Percentiles rank a stretch among this genome's conserved stretches.
Evolutionary conservation across 164 flowering plant species (phyloP).

Genomic region (Berberis vulgaris): DNA sequence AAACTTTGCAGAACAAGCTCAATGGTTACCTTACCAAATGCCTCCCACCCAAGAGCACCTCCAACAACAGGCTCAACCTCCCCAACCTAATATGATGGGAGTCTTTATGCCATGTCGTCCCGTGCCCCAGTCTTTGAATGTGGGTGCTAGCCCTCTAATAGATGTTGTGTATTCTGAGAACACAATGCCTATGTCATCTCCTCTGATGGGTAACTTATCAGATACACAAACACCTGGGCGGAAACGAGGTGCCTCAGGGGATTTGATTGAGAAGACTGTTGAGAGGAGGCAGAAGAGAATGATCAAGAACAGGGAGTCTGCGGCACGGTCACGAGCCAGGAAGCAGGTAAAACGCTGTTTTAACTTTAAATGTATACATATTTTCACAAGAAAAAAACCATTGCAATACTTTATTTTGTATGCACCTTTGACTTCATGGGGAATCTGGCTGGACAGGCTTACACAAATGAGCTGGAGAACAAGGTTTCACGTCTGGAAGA

Average conservation of each 20-base stretch:
- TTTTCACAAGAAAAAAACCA: no score
- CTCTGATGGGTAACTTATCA: neutral
- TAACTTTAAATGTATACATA: no score
- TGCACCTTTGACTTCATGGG: neutral
- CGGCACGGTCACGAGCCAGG: conserved; percentile 91
- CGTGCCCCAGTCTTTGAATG: neutral
- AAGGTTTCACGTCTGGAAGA: conserved; percentile 39
- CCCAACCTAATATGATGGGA: neutral
- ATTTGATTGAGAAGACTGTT: conserved; percentile 58
- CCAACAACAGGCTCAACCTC: neutral
- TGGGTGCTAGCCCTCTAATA: neutral
- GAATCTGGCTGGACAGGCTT: conserved; percentile 42
- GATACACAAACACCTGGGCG: conserved; percentile 1
- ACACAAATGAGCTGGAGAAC: conserved; percentile 82
- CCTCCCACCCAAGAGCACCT: neutral
- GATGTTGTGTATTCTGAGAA: neutral
- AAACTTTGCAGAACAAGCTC: no score
- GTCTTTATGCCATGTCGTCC: neutral
- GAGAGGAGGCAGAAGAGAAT: conserved; percentile 89
- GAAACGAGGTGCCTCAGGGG: neutral
- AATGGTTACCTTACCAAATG: neutral
- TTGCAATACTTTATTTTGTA: no score
- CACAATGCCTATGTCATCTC: neutral
- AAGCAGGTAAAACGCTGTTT: conserved; percentile 36
- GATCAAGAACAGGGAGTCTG: conserved; percentile 92